Evolutionary conservation across 768 basidiomycete genomes (phyloP), one percentile per base, ranked within the genome.

Genomic region (Bullera alba): DNA sequence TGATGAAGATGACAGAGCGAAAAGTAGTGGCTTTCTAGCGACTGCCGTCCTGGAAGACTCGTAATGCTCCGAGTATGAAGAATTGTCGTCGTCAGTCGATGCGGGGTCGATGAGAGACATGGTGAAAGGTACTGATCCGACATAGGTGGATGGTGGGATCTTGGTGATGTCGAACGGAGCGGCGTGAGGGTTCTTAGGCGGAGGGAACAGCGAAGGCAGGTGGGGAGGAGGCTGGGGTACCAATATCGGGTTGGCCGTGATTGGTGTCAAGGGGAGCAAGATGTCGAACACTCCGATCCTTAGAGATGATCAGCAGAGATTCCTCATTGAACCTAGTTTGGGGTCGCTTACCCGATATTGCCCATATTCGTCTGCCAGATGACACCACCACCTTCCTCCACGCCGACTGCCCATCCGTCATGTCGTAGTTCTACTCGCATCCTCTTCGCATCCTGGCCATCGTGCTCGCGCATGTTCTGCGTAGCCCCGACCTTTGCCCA

Each of bases 191-290:
- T 58, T 36, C 1, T 63, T 49, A 4, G 70, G 66, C 25, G 57
- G 67, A 8, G 83, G 82, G 28, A 90, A 76, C 6, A 93, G 76
- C 28, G 89, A 83, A 17, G 83, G 78, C 1, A 90, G 77, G 28
- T 81, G 78, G 0, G 86, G 84, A 1, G 81, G 83, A 12, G 92
- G 91, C 68, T 96, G 92, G 14, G 90, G 81, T 10, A 96, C 81
- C 6, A 88, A 83, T 63, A 93, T 83, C 2, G 90, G 82, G 6
- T 82, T 74, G 42, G 63, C 58, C 57, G 79, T 53, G 16, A 77
- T 78, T 16, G 73, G 67, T 19, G 60, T 39, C 14, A 67, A 30
- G 36, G 69, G 54, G 45, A 71, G 60, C 23, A 74, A 62, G 34
- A 70, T 58, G 32, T 70, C 71, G 52, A 70, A 72, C 17, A 68